Evolutionary conservation across 257 asterid genomes (phyloP).

Genomic region (Solanum gandarillasii): DNA sequence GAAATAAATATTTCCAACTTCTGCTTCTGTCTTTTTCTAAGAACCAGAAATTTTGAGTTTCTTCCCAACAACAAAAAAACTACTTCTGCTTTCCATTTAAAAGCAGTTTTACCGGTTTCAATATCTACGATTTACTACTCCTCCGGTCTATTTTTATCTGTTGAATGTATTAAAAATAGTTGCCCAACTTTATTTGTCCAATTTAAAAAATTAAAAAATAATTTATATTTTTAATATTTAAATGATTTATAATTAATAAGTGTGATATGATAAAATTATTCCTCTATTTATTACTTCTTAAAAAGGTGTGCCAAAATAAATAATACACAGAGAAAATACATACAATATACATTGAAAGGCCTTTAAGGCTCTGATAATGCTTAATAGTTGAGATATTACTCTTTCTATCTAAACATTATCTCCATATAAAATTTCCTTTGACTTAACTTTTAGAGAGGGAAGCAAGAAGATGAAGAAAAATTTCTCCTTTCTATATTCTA

Average conservation of each 20-base stretch:
- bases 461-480: background rate
- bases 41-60: background rate
- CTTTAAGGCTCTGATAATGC: background rate
- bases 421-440: background rate
- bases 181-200: background rate
- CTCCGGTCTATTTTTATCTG: background rate
- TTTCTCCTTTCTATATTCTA: background rate
- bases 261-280: background rate
- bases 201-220: too few relatives aligned
- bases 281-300: too few relatives aligned
- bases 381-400: background rate
- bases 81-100: background rate
- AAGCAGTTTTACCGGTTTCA: background rate
- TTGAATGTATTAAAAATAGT: too few relatives aligned
- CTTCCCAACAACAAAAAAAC: background rate
- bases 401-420: background rate
- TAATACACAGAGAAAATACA: background rate
- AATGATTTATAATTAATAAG: too few relatives aligned
- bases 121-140: background rate
- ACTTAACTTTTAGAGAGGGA: background rate
- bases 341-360: background rate
- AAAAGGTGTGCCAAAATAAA: background rate
- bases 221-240: too few relatives aligned
- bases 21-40: background rate
- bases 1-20: background rate